Percentiles rank a stretch among this genome's conserved stretches.
These are phyloP conservation scores for Auricularia auricula-judae DNA, from an alignment of 768 basidiomycete genomes.

Conservation along the genomic window DNA sequence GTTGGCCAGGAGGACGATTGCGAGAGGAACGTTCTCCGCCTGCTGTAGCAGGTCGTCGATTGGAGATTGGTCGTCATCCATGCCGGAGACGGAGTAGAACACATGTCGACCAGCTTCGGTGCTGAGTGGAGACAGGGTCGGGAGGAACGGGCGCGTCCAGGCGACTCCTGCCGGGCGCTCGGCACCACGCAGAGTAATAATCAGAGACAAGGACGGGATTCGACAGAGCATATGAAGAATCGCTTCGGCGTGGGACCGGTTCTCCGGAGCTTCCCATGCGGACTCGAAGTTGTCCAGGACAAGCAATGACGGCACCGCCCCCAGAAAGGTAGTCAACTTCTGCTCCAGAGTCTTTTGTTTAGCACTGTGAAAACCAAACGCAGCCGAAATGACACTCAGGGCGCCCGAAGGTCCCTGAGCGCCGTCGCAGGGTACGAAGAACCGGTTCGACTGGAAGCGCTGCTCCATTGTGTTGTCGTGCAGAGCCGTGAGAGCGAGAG, in stretches of 20 bases:
- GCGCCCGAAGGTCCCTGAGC: neutral
- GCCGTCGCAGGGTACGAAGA: constrained; percentile 25
- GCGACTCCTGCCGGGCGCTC: neutral
- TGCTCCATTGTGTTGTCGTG: constrained; percentile 13
- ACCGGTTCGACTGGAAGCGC: constrained; percentile 15
- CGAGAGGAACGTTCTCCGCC: neutral
- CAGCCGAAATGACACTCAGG: neutral
- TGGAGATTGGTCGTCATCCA: neutral
- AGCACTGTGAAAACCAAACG: neutral
- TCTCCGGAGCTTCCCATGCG: neutral
- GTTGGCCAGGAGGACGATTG: neutral
- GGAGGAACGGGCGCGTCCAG: neutral
- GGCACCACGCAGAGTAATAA: neutral
- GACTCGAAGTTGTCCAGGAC: constrained; percentile 1
- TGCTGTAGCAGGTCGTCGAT: neutral
- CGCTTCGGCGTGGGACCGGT: neutral
- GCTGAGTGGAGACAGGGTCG: neutral
- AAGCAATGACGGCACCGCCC: constrained; percentile 10
- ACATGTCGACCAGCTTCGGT: neutral
- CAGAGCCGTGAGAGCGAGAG: constrained; percentile 23
- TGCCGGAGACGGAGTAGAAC: neutral
- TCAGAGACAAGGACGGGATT: neutral
- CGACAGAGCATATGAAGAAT: neutral
- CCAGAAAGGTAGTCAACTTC: neutral
- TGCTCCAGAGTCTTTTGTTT: neutral